phyloP scores from a whole-genome alignment of 2,329 filamentous ascomycete species.

The Capronia americana region DNA sequence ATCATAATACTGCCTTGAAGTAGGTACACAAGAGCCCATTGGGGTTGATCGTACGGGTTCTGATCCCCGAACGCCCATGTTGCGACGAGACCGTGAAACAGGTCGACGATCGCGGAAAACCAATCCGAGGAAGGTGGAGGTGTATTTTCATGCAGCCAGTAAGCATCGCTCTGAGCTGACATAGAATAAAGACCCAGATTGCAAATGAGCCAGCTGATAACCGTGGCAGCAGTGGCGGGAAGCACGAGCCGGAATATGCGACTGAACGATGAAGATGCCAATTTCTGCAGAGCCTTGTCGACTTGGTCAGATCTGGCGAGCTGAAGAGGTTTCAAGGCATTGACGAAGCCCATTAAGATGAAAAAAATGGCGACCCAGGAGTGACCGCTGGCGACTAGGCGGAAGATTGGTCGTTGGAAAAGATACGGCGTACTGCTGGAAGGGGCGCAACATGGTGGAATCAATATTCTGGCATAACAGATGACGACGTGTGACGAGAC shows the following conservation, averaged over 20 bases:
- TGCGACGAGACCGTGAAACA: constrained; percentile 55
- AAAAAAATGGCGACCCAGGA: constrained; percentile 72
- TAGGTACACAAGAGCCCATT: constrained; percentile 65
- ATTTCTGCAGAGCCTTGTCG: constrained; percentile 59
- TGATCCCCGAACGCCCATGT: constrained; percentile 59
- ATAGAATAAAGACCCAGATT: constrained; percentile 65
- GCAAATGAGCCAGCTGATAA: constrained; percentile 61
- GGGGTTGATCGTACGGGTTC: constrained; percentile 64
- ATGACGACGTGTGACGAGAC: constrained; percentile 62
- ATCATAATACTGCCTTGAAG: constrained; percentile 62
- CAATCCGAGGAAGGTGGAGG: constrained; percentile 52
- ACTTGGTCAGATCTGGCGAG: constrained; percentile 62
- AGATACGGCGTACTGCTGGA: constrained; percentile 48
- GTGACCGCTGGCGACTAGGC: constrained; percentile 65
- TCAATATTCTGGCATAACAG: constrained; percentile 59
- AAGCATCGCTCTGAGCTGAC: constrained; percentile 63
- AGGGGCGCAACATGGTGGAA: constrained; percentile 53
- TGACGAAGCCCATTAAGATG: constrained; percentile 69
- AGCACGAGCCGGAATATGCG: constrained; percentile 65
- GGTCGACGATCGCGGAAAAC: constrained; percentile 51
- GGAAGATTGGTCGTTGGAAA: constrained; percentile 65
- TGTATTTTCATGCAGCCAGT: constrained; percentile 62
- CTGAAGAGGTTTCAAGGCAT: constrained; percentile 66
- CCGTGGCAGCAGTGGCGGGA: constrained; percentile 62
- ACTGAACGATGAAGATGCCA: constrained; percentile 65